These are phyloP conservation scores for Sicyos baderoa DNA, from an alignment of 306 rosid genomes.

Conservation along the genomic window DNA sequence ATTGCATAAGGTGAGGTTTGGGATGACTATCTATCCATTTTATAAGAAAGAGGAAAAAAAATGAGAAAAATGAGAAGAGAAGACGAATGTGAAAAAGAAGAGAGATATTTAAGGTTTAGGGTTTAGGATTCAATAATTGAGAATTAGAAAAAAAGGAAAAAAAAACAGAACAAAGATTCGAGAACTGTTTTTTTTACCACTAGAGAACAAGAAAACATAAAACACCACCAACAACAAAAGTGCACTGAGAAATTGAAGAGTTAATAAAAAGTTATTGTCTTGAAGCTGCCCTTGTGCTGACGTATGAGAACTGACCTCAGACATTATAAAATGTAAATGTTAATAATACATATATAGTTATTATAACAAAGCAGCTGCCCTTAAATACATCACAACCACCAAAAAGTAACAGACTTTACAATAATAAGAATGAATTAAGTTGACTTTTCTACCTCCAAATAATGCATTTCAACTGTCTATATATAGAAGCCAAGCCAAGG, in stretches of 20 bases:
- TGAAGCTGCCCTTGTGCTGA: background rate
- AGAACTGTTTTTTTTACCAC: background rate
- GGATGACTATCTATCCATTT: too few species aligned
- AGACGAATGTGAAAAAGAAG: too few species aligned
- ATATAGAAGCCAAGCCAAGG: background rate
- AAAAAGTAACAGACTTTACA: background rate
- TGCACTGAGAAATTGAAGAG: background rate
- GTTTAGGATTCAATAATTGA: too few species aligned
- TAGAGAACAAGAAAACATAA: background rate
- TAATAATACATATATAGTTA: background rate
- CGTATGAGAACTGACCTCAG: background rate
- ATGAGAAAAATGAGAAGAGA: too few species aligned
- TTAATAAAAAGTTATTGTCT: background rate
- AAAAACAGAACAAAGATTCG: background rate
- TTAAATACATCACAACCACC: background rate
- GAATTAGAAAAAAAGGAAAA: background rate
- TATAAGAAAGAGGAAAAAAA: too few species aligned
- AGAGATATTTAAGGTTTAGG: too few species aligned
- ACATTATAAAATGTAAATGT: background rate
- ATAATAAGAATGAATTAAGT: background rate
- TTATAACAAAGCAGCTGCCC: background rate
- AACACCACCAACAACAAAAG: background rate
- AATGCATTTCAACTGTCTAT: background rate
- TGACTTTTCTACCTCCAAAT: slow-evolving; percentile 13
- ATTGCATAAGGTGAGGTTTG: too few species aligned